Conservation (phyloP, 257 asterid genomes). For the Solanum chaucha region DNA sequence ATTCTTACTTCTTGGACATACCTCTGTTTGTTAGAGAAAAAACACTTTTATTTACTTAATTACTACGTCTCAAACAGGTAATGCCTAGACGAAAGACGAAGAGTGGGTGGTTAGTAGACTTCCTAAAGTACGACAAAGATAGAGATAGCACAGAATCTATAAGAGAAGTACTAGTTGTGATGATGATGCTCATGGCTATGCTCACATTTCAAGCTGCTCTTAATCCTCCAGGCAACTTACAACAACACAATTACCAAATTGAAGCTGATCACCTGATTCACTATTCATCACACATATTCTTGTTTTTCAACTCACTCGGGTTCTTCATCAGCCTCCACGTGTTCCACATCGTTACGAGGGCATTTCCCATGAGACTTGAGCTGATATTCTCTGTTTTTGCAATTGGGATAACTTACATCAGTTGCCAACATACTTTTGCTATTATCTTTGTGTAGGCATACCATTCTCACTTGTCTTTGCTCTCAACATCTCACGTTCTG, state of each 20-base stretch:
- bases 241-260: constrained; percentile 30
- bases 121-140: constrained; percentile 9
- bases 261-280: not conserved
- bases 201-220: constrained; percentile 48
- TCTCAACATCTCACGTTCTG: not conserved
- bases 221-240: constrained; percentile 53
- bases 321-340: constrained; percentile 36
- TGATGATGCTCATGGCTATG: constrained; percentile 31
- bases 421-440: not conserved
- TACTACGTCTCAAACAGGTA: not conserved
- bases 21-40: not conserved
- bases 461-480: not conserved
- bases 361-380: constrained; percentile 30
- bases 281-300: constrained; percentile 1
- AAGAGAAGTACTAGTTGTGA: constrained; percentile 25
- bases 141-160: constrained; percentile 28
- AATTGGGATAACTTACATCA: constrained; percentile 21
- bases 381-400: constrained; percentile 20
- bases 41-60: not conserved
- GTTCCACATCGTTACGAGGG: constrained; percentile 19
- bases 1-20: not conserved
- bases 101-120: not conserved
- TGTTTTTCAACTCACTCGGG: constrained; percentile 32
- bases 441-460: not conserved
- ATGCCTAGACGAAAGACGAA: not conserved